Base-by-base conservation (phyloP, 2,329 filamentous ascomycete species). In the Xylariaceae sp. region DNA sequence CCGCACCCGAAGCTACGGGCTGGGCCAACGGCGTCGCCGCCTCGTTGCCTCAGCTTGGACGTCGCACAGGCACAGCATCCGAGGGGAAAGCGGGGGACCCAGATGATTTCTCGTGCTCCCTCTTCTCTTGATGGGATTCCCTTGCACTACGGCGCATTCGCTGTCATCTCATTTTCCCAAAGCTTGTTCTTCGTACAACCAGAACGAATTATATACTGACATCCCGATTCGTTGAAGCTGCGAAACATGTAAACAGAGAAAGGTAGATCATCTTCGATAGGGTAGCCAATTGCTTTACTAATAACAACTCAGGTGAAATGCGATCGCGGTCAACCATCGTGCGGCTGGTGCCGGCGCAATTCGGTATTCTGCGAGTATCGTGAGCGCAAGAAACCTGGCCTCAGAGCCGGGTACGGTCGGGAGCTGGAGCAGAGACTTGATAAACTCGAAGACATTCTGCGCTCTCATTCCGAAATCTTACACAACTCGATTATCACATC, bases 161-260 rank as follows among this genome's bases (percentile, higher is more conserved):
- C 22, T 27, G 7, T 27, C 22, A 27, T 27, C 22, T 27, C 22
- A 27, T 27, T 27, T 27, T 27, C n/a, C n/a, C n/a, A 7, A 27
- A 27, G 22, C 35, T 48, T 44, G 22, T 42, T 4, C 44, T 22
- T 42, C 42, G 18, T 44, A 22, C 39, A 31, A 31, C 50, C 36
- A 22, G 35, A 12, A 42, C 40, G 31, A 47, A 38, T 49, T 33
- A 44, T 42, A 64, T 57, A 61, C 74, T 75, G 68, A 76, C 61
- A 48, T 47, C 11, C 53, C 55, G 46, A 32, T 51, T 11, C 56
- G 66, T 42, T 62, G 63, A 68, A 86, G 83, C 62, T 86, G 88
- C 64, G 88, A 91, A 70, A 76, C 87, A 45, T 90, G 87, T 73
- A 90, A 91, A 69, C 83, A 87, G 67, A 76, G 88, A 72, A 92